phyloP scores from a whole-genome alignment of 2,329 filamentous ascomycete genomes.

The Grosmannia penicillata region DNA sequence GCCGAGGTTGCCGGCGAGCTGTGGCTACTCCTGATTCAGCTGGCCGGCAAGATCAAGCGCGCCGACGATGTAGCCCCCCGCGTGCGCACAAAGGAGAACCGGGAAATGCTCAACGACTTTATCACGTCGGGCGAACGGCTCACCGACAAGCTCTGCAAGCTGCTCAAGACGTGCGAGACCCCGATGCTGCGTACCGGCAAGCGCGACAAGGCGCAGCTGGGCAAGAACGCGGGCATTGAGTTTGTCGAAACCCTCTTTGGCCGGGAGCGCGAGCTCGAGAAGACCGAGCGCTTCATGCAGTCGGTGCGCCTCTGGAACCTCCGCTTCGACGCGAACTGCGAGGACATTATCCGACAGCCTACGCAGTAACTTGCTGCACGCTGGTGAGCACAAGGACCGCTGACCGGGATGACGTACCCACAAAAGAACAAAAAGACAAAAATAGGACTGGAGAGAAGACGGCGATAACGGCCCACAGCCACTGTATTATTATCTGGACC shows the following conservation, averaged over 20 bases:
- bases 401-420: background rate
- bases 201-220: slow-evolving; percentile 62
- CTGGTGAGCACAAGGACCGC: too few relatives aligned
- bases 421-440: background rate
- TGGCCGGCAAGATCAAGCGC: slow-evolving; percentile 86
- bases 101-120: slow-evolving; percentile 78
- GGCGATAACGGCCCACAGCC: background rate
- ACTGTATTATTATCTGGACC: slow-evolving; percentile 1
- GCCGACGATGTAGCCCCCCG: slow-evolving; percentile 63
- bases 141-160: slow-evolving; percentile 67
- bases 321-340: slow-evolving; percentile 91
- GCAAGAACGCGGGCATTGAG: slow-evolving; percentile 82
- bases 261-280: slow-evolving; percentile 73
- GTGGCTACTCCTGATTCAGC: slow-evolving; percentile 87
- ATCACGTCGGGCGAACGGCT: slow-evolving; percentile 77
- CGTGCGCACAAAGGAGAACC: slow-evolving; percentile 58
- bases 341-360: slow-evolving; percentile 61
- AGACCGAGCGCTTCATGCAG: slow-evolving; percentile 87
- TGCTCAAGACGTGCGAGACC: slow-evolving; percentile 82
- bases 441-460: background rate
- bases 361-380: too few relatives aligned
- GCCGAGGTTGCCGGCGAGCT: slow-evolving; percentile 86
- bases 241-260: slow-evolving; percentile 96
- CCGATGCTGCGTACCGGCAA: slow-evolving; percentile 86
- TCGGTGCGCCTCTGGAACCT: slow-evolving; percentile 78